Conservation (phyloP, 257 asterid species). For the Przewalskia tangutica region DNA sequence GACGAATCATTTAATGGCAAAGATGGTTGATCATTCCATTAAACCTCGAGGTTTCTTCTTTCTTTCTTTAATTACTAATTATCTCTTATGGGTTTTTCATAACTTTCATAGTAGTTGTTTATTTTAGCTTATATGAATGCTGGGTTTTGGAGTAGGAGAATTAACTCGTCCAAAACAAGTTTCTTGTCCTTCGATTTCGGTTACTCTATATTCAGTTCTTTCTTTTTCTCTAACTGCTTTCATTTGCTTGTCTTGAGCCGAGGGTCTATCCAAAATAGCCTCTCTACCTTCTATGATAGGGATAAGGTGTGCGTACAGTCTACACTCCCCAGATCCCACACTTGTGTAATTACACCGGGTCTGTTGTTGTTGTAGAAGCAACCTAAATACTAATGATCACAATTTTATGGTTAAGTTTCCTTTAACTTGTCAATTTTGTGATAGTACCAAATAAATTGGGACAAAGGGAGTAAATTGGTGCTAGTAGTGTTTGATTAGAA, state of each 20-base stretch:
- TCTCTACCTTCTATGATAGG: too few relatives aligned
- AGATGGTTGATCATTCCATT: conserved; percentile 29
- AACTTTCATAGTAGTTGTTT: not conserved
- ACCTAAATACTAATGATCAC: not conserved
- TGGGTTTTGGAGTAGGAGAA: not conserved
- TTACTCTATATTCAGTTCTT: too few relatives aligned
- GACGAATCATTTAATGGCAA: conserved; percentile 27
- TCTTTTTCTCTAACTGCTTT: too few relatives aligned
- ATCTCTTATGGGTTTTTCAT: not conserved
- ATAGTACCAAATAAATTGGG: not conserved
- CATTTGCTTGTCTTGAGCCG: too few relatives aligned
- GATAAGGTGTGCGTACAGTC: too few relatives aligned
- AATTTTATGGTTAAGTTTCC: not conserved
- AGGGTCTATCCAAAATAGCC: too few relatives aligned
- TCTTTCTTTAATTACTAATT: not conserved
- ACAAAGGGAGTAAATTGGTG: not conserved
- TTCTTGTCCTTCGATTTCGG: too few relatives aligned
- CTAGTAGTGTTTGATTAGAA: not conserved
- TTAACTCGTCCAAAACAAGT: not conserved
- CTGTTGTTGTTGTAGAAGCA: too few relatives aligned
- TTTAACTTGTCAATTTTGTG: not conserved
- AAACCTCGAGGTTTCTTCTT: conserved; percentile 45
- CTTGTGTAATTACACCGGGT: too few relatives aligned
- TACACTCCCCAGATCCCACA: too few relatives aligned
- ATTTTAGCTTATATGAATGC: not conserved